A percentile compares a stretch with the other conserved stretches of the same genome.
Evolutionary conservation across 2,329 filamentous ascomycete species (phyloP).

Genomic region (Cercospora sesami): DNA sequence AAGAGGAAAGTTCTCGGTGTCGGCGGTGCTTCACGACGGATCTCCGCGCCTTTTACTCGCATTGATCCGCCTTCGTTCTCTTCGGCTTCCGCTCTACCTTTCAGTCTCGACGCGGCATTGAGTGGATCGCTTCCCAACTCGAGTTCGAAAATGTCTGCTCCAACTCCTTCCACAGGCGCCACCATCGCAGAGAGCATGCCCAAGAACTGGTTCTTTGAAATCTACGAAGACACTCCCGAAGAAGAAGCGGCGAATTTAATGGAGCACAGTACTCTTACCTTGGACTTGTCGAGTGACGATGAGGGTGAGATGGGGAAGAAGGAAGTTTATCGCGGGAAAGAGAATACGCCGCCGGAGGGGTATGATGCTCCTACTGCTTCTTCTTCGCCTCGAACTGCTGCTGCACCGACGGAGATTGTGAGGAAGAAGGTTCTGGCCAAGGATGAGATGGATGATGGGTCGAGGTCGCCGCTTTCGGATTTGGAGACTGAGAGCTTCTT

Average conservation of each 20-base stretch:
- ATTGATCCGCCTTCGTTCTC: conserved; percentile 64
- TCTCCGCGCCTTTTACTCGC: conserved; percentile 64
- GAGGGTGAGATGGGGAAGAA: conserved; percentile 57
- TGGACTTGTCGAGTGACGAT: conserved; percentile 90
- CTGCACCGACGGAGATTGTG: conserved; percentile 28
- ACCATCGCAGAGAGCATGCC: conserved; percentile 58
- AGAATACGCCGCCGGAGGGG: conserved; percentile 78
- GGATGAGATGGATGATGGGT: conserved; percentile 41
- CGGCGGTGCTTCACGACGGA: conserved; percentile 56
- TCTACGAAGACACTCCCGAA: conserved; percentile 87
- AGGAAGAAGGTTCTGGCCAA: conserved; percentile 33
- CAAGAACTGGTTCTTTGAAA: conserved; percentile 81
- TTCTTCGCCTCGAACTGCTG: conserved; percentile 14
- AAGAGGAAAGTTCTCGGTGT: conserved; percentile 59
- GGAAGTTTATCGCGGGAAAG: conserved; percentile 72
- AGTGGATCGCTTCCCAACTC: conserved; percentile 66
- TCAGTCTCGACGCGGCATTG: conserved; percentile 81
- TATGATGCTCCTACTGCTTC: conserved; percentile 39
- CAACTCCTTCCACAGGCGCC: not conserved
- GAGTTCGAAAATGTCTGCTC: conserved; percentile 43
- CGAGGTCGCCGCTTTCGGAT: conserved; percentile 38
- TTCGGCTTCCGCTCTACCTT: conserved; percentile 57
- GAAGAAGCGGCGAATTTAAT: conserved; percentile 90
- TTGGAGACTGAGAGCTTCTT: conserved; percentile 41
- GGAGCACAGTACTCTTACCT: conserved; percentile 80